Base-by-base conservation (phyloP, 495 filamentous ascomycete species). In the Tetracladium setigerum region DNA sequence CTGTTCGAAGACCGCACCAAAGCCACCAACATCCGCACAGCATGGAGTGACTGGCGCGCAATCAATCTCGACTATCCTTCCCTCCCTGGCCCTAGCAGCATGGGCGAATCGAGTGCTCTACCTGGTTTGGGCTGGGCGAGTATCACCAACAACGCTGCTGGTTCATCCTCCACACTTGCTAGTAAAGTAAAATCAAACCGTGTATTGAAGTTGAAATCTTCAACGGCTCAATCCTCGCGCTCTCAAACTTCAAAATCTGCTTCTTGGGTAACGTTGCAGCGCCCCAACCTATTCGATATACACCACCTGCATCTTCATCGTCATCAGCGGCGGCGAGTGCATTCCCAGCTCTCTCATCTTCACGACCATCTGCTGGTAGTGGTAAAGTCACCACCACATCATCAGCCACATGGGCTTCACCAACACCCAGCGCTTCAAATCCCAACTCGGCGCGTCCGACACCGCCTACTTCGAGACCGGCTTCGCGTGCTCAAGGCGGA, bases 31-130 rank as follows among this genome's bases (percentile, higher is more conserved):
- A 73, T 99, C 1, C 76, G 86, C 2, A 84, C 79, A 53, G 82
- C 89, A 4, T 97, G 89, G 91, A 86, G 84, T 50, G 86, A 95
- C 65, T 94, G 92, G 87, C 87, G 85, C 12, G 89, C 87, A 9
- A 87, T 91, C 57, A 91, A 95, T 55, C 92, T 96, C 65, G 91
- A 98, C 65, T 98, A 96, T 58, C 92, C 92, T 0, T 85, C 87
- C 0, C 75, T 98, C 0, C 90, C 90, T 2, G 80, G 82, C 0
- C 70, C 86, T 1, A 71, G 77, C 39, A 69, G 79, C 65, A 70
- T 62, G 31, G 67, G 70, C 10, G 67, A 63, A 5, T 70, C 69
- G 0, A 71, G 67, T 0, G 60, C 73, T 16, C 68, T 63, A 24
- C 22, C 22, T 27, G 22, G 22, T 27, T 24, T 58, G 4, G 73